Evolutionary conservation across 176 grass and related monocot genomes (phyloP).

Genomic region (sorghum (Sorghum bicolor)): DNA sequence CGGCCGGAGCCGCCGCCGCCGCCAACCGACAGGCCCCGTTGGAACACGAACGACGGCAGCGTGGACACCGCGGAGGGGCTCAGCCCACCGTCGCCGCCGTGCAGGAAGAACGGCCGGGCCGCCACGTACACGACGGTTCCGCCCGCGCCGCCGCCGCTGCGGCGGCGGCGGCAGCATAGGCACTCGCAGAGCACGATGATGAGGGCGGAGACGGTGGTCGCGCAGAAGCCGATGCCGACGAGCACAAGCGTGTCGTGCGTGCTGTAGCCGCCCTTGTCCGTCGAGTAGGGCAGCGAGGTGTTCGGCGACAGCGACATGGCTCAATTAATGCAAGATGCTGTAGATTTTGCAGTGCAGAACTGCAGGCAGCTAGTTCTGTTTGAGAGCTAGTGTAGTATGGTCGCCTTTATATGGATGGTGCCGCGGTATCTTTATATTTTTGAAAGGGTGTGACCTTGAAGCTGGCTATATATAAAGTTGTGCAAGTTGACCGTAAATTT

Average conservation of each 20-base stretch:
- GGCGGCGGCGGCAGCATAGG: slow-evolving; percentile 33
- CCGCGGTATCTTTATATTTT: not conserved
- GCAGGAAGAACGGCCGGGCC: slow-evolving; percentile 22
- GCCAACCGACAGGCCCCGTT: not conserved
- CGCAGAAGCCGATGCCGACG: slow-evolving; percentile 38
- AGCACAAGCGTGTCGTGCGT: slow-evolving; percentile 45
- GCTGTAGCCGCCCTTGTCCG: slow-evolving; percentile 48
- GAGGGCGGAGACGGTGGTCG: slow-evolving; percentile 30
- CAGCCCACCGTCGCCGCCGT: not conserved
- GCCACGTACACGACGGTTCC: slow-evolving; percentile 24
- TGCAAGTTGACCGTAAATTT: not conserved
- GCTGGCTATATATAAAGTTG: not conserved
- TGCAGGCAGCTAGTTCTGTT: not conserved
- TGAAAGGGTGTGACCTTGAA: not conserved
- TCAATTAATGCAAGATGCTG: not conserved
- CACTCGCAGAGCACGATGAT: slow-evolving; percentile 42
- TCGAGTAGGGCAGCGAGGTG: slow-evolving; percentile 41
- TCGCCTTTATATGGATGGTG: not conserved
- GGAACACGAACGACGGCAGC: slow-evolving; percentile 47
- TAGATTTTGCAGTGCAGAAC: not conserved
- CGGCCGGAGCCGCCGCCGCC: not conserved
- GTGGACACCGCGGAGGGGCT: slow-evolving; percentile 35
- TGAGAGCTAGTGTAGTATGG: not conserved
- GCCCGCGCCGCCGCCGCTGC: not conserved
- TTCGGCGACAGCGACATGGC: slow-evolving; percentile 40